These are phyloP conservation scores for Avena eriantha DNA, from an alignment of 176 grass and related monocot genomes.

Conservation along the genomic window DNA sequence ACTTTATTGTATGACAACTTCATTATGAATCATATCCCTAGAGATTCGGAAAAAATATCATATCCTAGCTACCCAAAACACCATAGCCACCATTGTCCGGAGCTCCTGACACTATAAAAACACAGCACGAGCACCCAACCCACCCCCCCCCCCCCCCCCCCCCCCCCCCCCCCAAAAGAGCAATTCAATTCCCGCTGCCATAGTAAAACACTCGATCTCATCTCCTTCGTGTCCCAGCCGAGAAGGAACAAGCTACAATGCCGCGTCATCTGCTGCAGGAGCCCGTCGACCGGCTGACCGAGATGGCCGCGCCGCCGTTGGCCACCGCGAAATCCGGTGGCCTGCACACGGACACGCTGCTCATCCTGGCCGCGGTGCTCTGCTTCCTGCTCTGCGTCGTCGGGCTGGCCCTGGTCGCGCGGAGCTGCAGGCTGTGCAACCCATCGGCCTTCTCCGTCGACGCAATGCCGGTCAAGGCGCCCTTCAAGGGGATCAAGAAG, in stretches of 20 bases:
- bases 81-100: neutral
- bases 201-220: no score
- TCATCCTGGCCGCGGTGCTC: slow-evolving; percentile 70
- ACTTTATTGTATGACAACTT: neutral
- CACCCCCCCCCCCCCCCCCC: no score
- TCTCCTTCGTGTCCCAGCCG: no score
- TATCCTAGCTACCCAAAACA: neutral
- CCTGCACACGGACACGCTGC: slow-evolving; percentile 68
- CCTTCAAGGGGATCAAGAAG: slow-evolving; percentile 61
- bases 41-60: no score
- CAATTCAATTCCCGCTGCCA: neutral
- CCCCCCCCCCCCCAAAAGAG: no score
- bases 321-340: neutral
- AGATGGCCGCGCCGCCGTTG: neutral
- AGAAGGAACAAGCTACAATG: neutral
- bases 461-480: neutral
- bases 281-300: neutral
- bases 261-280: neutral
- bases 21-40: neutral
- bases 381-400: slow-evolving; percentile 65
- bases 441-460: slow-evolving; percentile 46
- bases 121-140: neutral
- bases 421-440: slow-evolving; percentile 61
- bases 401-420: slow-evolving; percentile 29
- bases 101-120: slow-evolving; percentile 32